Percentiles rank a stretch among this genome's conserved stretches.
phyloP scores from a whole-genome alignment of 2,329 filamentous ascomycete genomes.

The Teratosphaeria epicoccoides region DNA sequence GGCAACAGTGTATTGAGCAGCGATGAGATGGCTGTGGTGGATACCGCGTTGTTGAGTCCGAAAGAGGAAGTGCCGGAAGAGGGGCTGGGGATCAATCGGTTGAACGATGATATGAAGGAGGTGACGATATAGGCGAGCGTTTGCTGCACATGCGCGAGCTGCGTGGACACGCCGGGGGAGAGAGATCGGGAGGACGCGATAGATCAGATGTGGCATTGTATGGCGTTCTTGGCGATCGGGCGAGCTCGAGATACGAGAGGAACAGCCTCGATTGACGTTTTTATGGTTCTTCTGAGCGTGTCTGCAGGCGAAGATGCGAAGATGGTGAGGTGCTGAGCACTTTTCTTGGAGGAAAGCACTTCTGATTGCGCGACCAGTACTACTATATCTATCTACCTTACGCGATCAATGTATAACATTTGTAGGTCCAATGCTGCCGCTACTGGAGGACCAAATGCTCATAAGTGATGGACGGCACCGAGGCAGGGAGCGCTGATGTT shows the following conservation, averaged over 20 bases:
- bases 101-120: constrained; percentile 36
- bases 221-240: too few species aligned
- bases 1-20: constrained; percentile 27
- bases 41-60: constrained; percentile 9
- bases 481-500: background rate
- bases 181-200: background rate
- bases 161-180: too few species aligned
- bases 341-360: background rate
- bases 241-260: too few species aligned
- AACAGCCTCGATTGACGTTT: too few species aligned
- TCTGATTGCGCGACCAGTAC: background rate
- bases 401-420: background rate
- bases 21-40: constrained; percentile 19
- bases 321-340: background rate
- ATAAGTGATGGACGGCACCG: background rate
- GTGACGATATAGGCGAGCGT: constrained; percentile 30
- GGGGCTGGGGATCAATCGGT: constrained; percentile 3
- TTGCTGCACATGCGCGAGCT: too few species aligned
- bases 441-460: background rate
- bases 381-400: background rate
- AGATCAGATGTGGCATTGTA: too few species aligned
- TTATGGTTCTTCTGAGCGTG: too few species aligned
- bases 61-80: constrained; percentile 5
- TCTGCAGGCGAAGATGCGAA: too few species aligned
- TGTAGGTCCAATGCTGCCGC: background rate